phyloP scores from a whole-genome alignment of 2,329 filamentous ascomycete genomes.

The Mycosphaerella sp. region DNA sequence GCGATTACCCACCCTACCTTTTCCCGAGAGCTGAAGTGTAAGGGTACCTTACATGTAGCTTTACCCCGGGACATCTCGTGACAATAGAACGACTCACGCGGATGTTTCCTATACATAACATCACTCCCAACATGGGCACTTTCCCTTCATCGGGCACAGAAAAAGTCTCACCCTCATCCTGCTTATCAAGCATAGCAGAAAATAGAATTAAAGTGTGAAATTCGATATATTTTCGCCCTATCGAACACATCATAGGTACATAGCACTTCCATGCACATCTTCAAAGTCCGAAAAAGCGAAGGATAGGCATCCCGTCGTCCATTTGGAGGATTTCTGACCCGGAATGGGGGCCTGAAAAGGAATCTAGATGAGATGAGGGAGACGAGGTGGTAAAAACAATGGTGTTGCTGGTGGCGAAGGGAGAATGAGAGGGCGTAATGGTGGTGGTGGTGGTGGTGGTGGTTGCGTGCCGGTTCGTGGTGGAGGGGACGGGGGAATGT shows the following conservation, averaged over 20 bases:
- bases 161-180: background rate
- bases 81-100: no score
- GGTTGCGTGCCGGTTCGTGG: background rate
- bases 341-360: no score
- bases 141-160: no score
- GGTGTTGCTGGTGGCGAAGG: background rate
- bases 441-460: background rate
- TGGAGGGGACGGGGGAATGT: constrained; percentile 1
- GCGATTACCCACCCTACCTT: no score
- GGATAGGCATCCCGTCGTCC: background rate
- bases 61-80: no score
- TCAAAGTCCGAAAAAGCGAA: background rate
- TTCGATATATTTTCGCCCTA: background rate
- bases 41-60: background rate
- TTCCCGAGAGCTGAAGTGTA: no score
- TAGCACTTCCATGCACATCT: background rate
- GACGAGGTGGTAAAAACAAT: background rate
- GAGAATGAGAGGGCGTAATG: constrained; percentile 3
- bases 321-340: background rate
- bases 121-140: background rate
- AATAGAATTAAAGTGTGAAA: background rate
- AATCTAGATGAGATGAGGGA: background rate
- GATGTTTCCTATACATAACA: no score
- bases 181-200: background rate
- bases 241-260: background rate